A percentile compares a stretch with the other conserved stretches of the same genome.
These are phyloP conservation scores for Beta lomatogona DNA, from an alignment of 179 eudicot genomes.

Conservation along the genomic window DNA sequence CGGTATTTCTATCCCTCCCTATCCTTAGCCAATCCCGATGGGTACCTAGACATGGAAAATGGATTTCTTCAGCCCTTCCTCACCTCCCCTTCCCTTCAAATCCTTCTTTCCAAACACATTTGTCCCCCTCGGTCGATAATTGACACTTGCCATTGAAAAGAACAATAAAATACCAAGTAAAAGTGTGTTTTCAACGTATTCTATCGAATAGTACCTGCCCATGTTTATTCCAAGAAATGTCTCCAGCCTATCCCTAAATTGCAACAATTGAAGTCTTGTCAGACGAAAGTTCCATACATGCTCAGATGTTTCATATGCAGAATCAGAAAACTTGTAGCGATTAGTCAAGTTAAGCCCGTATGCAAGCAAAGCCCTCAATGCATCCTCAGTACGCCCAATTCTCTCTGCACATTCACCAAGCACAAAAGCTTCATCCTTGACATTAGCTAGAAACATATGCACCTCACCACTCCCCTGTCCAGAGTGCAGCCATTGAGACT, in stretches of 20 bases:
- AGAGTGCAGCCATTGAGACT: constrained; percentile 89
- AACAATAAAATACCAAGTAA: neutral
- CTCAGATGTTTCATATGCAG: constrained; percentile 38
- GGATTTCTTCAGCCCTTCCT: no score
- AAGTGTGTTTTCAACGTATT: neutral
- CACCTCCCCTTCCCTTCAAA: no score
- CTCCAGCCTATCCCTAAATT: constrained; percentile 88
- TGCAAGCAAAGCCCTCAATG: constrained; percentile 62
- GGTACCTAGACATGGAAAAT: no score
- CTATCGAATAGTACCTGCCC: constrained; percentile 74
- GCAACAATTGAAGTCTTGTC: constrained; percentile 76
- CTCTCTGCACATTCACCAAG: constrained; percentile 75
- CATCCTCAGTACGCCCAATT: constrained; percentile 86
- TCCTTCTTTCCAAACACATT: neutral
- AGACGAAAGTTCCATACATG: constrained; percentile 73
- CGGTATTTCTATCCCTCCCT: no score
- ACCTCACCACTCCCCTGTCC: constrained; percentile 64
- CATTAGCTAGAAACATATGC: constrained; percentile 55
- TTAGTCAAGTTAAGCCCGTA: constrained; percentile 75
- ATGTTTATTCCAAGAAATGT: constrained; percentile 95
- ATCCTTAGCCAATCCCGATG: no score
- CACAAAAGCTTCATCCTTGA: constrained; percentile 81
- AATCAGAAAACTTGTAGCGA: constrained; percentile 50
- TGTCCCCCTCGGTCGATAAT: neutral
- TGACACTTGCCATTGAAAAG: neutral